Conservation (phyloP, 306 rosid genomes). For the Lithocarpus polystachyus region DNA sequence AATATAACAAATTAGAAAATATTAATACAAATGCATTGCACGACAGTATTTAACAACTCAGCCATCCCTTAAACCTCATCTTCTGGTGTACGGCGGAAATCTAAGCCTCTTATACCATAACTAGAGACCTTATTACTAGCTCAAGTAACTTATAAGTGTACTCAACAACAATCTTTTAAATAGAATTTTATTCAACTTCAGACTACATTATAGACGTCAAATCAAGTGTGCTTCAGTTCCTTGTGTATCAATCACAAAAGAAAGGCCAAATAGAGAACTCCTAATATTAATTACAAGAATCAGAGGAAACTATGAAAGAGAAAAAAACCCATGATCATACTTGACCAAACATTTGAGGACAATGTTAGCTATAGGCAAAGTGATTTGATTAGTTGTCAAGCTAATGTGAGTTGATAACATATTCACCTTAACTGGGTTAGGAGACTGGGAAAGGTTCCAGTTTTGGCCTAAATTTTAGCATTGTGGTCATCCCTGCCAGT, state of each 20-base stretch:
- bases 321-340: not conserved
- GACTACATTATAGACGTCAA: not conserved
- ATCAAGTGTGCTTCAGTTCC: not conserved
- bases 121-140: not conserved
- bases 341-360: not conserved
- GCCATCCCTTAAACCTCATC: not conserved
- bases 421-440: not conserved
- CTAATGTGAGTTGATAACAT: not conserved
- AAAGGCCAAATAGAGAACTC: not conserved
- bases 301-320: not conserved
- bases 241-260: not conserved
- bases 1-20: not conserved
- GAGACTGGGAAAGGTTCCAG: not conserved
- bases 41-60: not conserved
- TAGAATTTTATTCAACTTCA: not conserved
- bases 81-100: not conserved
- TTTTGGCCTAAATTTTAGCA: not conserved
- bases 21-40: not conserved
- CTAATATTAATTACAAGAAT: not conserved
- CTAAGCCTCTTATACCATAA: not conserved
- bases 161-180: not conserved
- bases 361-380: not conserved
- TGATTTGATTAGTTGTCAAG: not conserved
- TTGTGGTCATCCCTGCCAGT: not conserved
- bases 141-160: not conserved